These are phyloP conservation scores for Aspergillus phoenicis DNA, from an alignment of 2,329 filamentous ascomycete species.

Conservation along the genomic window DNA sequence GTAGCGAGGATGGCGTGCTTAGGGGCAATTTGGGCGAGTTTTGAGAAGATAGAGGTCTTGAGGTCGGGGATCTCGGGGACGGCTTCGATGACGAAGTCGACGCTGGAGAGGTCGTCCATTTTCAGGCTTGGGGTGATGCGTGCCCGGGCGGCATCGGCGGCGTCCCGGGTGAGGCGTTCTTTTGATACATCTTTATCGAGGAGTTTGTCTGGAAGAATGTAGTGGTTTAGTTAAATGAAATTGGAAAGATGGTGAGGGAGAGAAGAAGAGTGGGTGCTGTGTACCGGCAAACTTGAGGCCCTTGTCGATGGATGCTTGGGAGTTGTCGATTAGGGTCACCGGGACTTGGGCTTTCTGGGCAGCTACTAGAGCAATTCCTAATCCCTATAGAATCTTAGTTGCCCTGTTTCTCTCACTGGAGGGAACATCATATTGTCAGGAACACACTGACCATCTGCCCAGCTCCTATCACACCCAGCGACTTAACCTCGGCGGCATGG, in stretches of 20 bases:
- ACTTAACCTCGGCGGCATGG: slow-evolving; percentile 74
- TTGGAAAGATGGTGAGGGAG: neutral
- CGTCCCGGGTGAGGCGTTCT: slow-evolving; percentile 77
- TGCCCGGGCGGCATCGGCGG: slow-evolving; percentile 72
- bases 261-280: neutral
- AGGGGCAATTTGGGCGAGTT: slow-evolving; percentile 78
- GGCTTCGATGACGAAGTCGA: slow-evolving; percentile 97
- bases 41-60: slow-evolving; percentile 83
- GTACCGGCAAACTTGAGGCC: slow-evolving; percentile 84
- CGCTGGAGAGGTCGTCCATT: slow-evolving; percentile 75
- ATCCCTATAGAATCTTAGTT: slow-evolving; percentile 62
- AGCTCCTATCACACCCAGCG: slow-evolving; percentile 86
- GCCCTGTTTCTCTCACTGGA: slow-evolving; percentile 8
- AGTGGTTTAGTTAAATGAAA: neutral
- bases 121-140: slow-evolving; percentile 71
- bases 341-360: slow-evolving; percentile 80
- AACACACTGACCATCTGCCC: slow-evolving; percentile 82
- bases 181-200: slow-evolving; percentile 91
- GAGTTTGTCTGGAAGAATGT: slow-evolving; percentile 72
- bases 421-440: too few relatives aligned
- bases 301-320: slow-evolving; percentile 82
- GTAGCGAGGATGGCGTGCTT: slow-evolving; percentile 89
- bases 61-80: slow-evolving; percentile 88
- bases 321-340: slow-evolving; percentile 83
- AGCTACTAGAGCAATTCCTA: slow-evolving; percentile 94